A percentile compares a stretch with the other conserved stretches of the same genome.
These are phyloP conservation scores for Hypericum androsaemum DNA, from an alignment of 345 rosid species.

Conservation along the genomic window DNA sequence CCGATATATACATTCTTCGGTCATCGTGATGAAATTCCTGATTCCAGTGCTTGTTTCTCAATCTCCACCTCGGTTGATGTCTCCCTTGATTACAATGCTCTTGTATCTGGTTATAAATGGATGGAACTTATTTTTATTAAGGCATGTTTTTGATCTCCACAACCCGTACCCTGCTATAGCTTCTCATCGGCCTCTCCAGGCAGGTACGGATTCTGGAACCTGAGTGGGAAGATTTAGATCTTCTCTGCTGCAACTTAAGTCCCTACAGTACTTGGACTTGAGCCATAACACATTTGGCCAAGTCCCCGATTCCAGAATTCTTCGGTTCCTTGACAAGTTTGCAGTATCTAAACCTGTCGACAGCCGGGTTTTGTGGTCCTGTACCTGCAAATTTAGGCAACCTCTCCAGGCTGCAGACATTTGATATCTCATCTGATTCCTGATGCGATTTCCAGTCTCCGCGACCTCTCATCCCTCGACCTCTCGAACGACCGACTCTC, in stretches of 20 bases:
- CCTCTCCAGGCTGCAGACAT: not conserved
- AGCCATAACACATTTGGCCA: not conserved
- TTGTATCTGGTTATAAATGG: too few relatives aligned
- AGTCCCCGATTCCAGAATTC: not conserved
- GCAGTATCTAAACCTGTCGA: not conserved
- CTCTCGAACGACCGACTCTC: conserved; percentile 35
- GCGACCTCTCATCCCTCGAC: too few relatives aligned
- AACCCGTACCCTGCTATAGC: conserved; percentile 9
- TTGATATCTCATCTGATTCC: conserved; percentile 13
- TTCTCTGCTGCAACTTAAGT: not conserved
- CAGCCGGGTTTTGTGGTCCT: not conserved
- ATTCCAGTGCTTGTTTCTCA: too few relatives aligned
- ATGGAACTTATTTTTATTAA: too few relatives aligned
- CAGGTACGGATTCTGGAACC: too few relatives aligned
- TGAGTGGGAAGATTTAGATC: not conserved
- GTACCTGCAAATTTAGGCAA: not conserved
- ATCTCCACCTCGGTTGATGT: too few relatives aligned
- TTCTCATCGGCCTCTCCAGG: too few relatives aligned
- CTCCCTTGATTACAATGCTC: too few relatives aligned
- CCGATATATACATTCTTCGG: too few relatives aligned
- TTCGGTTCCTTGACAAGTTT: not conserved
- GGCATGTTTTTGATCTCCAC: conserved; percentile 12
- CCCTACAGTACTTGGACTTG: conserved; percentile 1
- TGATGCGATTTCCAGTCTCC: conserved; percentile 25
- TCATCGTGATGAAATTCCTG: too few relatives aligned